Conservation (phyloP, 768 basidiomycete species). For the Aureoboletus auriporus region DNA sequence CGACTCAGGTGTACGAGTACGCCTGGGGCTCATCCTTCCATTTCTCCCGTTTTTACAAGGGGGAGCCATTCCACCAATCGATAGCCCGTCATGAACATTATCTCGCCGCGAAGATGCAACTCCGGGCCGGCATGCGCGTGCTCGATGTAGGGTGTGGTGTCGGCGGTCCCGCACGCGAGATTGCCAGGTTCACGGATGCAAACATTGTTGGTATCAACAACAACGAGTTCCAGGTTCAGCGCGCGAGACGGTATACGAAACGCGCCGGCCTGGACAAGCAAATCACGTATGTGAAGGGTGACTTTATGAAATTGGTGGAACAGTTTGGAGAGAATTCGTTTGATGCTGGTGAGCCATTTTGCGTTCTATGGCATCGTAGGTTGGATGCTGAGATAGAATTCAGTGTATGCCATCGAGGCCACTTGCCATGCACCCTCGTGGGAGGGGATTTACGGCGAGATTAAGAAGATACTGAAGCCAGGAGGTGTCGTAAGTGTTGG, state of each 20-base stretch:
- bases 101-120: slow-evolving; percentile 79
- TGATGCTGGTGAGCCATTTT: slow-evolving; percentile 72
- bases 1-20: slow-evolving; percentile 92
- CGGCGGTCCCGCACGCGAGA: slow-evolving; percentile 95
- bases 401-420: slow-evolving; percentile 96
- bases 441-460: slow-evolving; percentile 94
- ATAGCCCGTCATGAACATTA: slow-evolving; percentile 95
- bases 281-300: slow-evolving; percentile 83
- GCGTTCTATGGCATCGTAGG: not conserved
- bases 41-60: slow-evolving; percentile 95
- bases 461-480: slow-evolving; percentile 90
- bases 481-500: slow-evolving; percentile 79
- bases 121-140: slow-evolving; percentile 90
- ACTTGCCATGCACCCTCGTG: slow-evolving; percentile 95
- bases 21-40: slow-evolving; percentile 93
- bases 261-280: slow-evolving; percentile 70
- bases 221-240: slow-evolving; percentile 90
- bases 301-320: slow-evolving; percentile 93
- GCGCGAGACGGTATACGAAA: slow-evolving; percentile 81
- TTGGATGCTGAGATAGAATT: slow-evolving; percentile 5
- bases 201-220: slow-evolving; percentile 88
- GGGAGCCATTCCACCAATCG: slow-evolving; percentile 69
- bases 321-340: slow-evolving; percentile 91
- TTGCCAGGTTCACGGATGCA: slow-evolving; percentile 85
- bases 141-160: slow-evolving; percentile 98